Conservation (phyloP, 2,329 filamentous ascomycete genomes). For the Chaetomiaceae sp. region DNA sequence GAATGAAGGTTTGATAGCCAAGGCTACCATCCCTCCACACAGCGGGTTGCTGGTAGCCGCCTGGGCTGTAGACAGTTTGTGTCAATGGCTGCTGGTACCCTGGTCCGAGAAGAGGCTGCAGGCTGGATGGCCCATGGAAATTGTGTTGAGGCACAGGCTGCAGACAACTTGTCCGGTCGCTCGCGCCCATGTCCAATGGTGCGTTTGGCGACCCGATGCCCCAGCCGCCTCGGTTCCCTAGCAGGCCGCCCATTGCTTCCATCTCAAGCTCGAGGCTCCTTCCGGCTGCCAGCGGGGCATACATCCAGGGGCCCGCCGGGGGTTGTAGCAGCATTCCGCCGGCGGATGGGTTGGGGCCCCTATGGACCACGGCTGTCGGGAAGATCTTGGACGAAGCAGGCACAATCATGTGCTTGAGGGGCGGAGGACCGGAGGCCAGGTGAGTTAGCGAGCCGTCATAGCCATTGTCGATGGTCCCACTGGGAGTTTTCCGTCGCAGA, state of each 20-base stretch:
- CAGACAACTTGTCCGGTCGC: constrained; percentile 17
- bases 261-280: constrained; percentile 9
- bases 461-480: constrained; percentile 84
- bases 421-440: constrained; percentile 66
- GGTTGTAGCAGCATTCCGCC: constrained; percentile 17
- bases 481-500: constrained; percentile 85
- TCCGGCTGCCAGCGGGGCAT: constrained; percentile 15
- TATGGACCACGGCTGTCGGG: constrained; percentile 29
- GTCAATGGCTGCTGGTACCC: constrained; percentile 35
- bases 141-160: constrained; percentile 22
- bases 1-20: constrained; percentile 31
- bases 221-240: constrained; percentile 20
- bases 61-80: constrained; percentile 38
- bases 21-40: constrained; percentile 36
- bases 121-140: constrained; percentile 19
- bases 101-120: constrained; percentile 29
- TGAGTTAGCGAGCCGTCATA: constrained; percentile 81
- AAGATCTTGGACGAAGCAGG: constrained; percentile 45
- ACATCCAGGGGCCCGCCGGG: constrained; percentile 23
- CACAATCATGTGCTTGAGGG: constrained; percentile 77
- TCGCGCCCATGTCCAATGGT: constrained; percentile 7
- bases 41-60: constrained; percentile 33
- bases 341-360: constrained; percentile 11
- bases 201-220: constrained; percentile 12
- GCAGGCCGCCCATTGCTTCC: constrained; percentile 11